Evolutionary conservation across 192 early-diverging fungal species (phyloP).

Genomic region (Ambispora gerdemannii): DNA sequence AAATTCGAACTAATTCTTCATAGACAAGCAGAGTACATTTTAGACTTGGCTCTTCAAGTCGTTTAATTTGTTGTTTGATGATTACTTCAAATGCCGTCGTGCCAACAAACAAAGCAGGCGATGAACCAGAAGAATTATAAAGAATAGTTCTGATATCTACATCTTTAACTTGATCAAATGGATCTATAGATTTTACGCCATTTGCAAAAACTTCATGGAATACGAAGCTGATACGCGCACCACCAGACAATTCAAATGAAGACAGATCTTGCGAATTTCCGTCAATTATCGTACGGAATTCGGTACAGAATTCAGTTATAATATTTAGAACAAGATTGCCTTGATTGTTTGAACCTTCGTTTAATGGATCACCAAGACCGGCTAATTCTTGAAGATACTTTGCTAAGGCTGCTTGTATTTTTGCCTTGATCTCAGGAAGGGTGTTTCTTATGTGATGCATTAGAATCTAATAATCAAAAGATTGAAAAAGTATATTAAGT

Average conservation of each 20-base stretch:
- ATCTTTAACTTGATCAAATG: constrained; percentile 99
- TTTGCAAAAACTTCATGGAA: constrained; percentile 96
- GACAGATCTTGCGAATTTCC: constrained; percentile 95
- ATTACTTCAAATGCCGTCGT: constrained; percentile 98
- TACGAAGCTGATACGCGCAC: constrained; percentile 98
- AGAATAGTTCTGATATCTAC: constrained; percentile 97
- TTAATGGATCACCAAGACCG: constrained; percentile 87
- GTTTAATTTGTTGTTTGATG: constrained; percentile 98
- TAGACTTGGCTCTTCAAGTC: constrained; percentile 95
- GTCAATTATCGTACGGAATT: constrained; percentile 93
- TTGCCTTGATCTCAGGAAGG: constrained; percentile 98
- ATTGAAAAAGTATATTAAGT: neutral
- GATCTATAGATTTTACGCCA: constrained; percentile 92
- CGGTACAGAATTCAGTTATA: constrained; percentile 98
- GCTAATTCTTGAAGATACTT: constrained; percentile 87
- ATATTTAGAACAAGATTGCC: constrained; percentile 93
- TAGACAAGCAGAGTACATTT: constrained; percentile 95
- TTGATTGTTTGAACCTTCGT: constrained; percentile 66
- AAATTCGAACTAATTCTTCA: constrained; percentile 95
- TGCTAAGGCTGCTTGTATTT: constrained; percentile 79
- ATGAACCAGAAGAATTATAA: constrained; percentile 97
- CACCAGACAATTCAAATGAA: constrained; percentile 92
- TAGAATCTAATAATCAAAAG: constrained; percentile 63
- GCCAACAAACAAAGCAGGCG: constrained; percentile 96
- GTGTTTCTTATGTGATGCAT: constrained; percentile 99